phyloP scores from a whole-genome alignment of 2,329 filamentous ascomycete species.

The Talaromyces pinophilus region DNA sequence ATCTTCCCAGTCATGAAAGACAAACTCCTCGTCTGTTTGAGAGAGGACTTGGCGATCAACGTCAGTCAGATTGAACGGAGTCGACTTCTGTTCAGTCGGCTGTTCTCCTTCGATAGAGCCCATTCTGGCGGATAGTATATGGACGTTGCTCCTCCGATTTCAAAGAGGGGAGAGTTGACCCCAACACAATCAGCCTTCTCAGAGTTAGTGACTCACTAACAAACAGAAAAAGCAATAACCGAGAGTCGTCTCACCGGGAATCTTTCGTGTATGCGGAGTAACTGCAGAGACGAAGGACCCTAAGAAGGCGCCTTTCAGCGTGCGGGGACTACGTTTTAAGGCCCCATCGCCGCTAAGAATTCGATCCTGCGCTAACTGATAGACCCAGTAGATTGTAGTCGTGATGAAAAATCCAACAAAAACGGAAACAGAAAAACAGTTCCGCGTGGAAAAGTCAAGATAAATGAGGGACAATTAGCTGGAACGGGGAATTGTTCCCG shows the following conservation, averaged over 20 bases:
- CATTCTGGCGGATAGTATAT: constrained; percentile 7
- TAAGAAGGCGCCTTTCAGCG: not conserved
- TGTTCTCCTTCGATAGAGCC: constrained; percentile 20
- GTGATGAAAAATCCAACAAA: not conserved
- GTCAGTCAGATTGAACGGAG: constrained; percentile 52
- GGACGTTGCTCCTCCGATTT: no score
- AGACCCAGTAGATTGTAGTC: not conserved
- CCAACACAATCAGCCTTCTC: not conserved
- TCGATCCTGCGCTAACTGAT: not conserved
- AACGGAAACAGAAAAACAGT: constrained; percentile 1
- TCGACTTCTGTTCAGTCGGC: constrained; percentile 22
- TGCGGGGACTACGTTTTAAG: not conserved
- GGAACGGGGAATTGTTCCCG: constrained; percentile 12
- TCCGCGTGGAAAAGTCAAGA: not conserved
- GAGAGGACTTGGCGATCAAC: constrained; percentile 53
- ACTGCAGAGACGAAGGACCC: not conserved
- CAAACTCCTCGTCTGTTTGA: constrained; percentile 55
- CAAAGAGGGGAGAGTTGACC: not conserved
- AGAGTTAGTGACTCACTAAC: not conserved
- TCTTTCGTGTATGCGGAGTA: constrained; percentile 1
- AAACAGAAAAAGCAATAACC: constrained; percentile 1
- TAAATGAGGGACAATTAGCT: constrained; percentile 9
- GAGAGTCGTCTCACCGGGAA: not conserved
- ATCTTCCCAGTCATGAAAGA: constrained; percentile 55
- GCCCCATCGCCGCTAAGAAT: not conserved